Base-by-base conservation (phyloP, 164 flowering plant species). In the Kalanchoe fedtschenkoi region DNA sequence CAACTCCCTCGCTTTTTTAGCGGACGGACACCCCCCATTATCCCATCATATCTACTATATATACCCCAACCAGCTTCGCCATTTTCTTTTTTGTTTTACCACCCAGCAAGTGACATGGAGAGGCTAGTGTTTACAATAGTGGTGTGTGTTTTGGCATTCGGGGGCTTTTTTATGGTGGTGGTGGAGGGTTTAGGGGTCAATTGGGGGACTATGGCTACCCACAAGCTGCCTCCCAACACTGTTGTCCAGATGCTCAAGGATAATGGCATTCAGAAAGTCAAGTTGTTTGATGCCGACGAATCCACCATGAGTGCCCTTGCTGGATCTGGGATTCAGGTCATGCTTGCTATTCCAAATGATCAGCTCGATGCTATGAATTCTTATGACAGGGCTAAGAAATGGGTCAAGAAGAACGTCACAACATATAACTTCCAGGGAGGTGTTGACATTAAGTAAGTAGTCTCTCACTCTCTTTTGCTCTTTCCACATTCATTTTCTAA, bases 131-230 rank as follows among this genome's bases (percentile, higher is more conserved):
- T 44, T 26, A 10, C 1, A 29, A 8, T 47, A 29, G 54, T 22
- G 22, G 13, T 47, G 1, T 47, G 54, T 47, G 28, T 47, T 22
- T 11, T 47, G 14, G 15, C 26, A 47, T 47, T 47, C 24, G 30
- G 55, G 55, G 55, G 55, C 24, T 47, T 47, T 47, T 30, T 4
- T 24, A 82, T 67, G 56, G 37, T 65, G 39, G 82, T 4, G 14
- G 83, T 67, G 56, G 37, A 66, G 39, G 82, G 84, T 8, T 72
- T 84, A 35, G 89, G 89, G 34, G 83, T 69, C 2, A 84, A 82
- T 56, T 84, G 90, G 90, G 90, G 87, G 28, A 82, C 82, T 0
- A 78, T 71, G 70, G 67, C 81, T 24, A 75, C 80, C 5, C 90
- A 84, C 60, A 73, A 71, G 34, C 63, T 84, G 51, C 72, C 71